Percentiles rank a stretch among this genome's conserved stretches.
phyloP scores from a whole-genome alignment of 2,329 filamentous ascomycete species.

The Ophiostoma tasmaniense region DNA sequence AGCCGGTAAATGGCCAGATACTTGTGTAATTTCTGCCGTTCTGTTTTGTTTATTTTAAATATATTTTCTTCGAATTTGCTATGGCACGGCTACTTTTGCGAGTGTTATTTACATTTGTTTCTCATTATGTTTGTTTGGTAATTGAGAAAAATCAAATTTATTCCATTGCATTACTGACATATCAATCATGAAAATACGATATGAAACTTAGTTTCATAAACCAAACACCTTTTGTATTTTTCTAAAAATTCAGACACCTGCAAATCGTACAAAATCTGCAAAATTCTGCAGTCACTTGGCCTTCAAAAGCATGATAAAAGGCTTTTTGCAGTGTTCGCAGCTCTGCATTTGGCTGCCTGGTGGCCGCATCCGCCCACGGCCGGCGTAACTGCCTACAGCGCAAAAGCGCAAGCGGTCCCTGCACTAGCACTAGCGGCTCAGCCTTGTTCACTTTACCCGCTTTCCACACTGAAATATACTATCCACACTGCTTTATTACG shows the following conservation, averaged over 20 bases:
- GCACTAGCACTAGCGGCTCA: background rate
- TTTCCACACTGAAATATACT: background rate
- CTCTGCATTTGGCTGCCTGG: background rate
- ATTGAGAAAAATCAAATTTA: too few species aligned
- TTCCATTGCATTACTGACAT: too few species aligned
- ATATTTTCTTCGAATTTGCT: too few species aligned
- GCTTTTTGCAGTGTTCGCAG: background rate
- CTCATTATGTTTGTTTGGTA: too few species aligned
- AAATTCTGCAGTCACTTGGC: background rate
- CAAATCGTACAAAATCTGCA: background rate
- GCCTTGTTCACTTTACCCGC: background rate
- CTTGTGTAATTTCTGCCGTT: too few species aligned
- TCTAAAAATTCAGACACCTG: background rate
- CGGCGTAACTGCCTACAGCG: background rate
- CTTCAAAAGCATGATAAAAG: background rate
- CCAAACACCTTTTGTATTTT: background rate
- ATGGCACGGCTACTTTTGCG: too few species aligned
- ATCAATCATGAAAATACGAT: too few species aligned
- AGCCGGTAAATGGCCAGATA: too few species aligned
- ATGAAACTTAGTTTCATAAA: too few species aligned
- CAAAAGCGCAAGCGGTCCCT: background rate
- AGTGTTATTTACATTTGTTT: too few species aligned
- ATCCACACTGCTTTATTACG: constrained; percentile 1
- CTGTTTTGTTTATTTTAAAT: too few species aligned
- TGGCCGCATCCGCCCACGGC: background rate